Base-by-base conservation (phyloP, 108 stramenopile species). In the Nitzschia sp. region DNA sequence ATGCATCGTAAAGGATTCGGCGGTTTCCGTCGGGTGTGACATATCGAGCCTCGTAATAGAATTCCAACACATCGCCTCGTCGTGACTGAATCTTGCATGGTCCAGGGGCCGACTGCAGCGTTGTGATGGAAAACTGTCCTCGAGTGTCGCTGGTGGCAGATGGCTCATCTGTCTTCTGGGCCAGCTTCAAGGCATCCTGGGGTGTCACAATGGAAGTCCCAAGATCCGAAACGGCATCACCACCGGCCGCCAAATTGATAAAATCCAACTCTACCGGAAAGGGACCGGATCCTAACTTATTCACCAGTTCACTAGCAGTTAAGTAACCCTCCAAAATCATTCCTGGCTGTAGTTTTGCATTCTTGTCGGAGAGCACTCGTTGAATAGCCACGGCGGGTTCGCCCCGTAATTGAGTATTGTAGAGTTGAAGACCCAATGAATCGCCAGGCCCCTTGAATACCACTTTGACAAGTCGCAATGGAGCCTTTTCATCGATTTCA, bases 11-110 rank as follows among this genome's bases (percentile, higher is more conserved):
- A 1, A 63, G 5, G 13, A 47, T 47, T 9, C 46, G 45, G n/a
- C n/a, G n/a, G 6, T 46, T 62, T 8, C 36, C 61, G 38, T 72
- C 54, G 35, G 21, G 26, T 3, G 18, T 46, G n/a, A 74, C 64
- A 27, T 74, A 66, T 19, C 32, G 35, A 0, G 85, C 85, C 38
- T 77, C 82, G 64, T 87, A 87, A 11, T 59, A 34, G 26, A 87
- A 71, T 69, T 84, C 82, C 70, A 87, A 46, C 1, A 82, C 78
- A 33, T 87, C 85, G n/a, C 78, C 80, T 26, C 83, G 80, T 38
- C 82, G 74, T 0, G 78, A 76, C 63, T 77, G 53, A 23, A 84
- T 66, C 2, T 35, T 56, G 57, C 82, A 82, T 1, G 34, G 26
- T 29, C 31, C 54, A 30, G 46, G n/a, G 38, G 64, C 23, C 31